Conservation (phyloP, 2,329 filamentous ascomycete species). For the Cytospora schulzeri region DNA sequence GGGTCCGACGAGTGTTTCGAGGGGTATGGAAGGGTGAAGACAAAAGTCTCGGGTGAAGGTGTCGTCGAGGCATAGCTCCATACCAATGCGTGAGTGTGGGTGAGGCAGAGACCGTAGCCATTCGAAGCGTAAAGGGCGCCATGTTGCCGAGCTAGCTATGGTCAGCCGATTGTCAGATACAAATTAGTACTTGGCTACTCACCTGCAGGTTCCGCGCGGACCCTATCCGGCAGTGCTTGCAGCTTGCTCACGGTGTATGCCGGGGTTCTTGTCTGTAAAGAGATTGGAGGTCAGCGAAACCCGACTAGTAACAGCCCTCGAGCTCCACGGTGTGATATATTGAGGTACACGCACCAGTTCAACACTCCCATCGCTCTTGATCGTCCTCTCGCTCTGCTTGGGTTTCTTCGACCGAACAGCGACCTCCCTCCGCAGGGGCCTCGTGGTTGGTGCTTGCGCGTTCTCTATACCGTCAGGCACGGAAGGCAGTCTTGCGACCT, state of each 20-base stretch:
- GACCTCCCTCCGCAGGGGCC: conserved; percentile 48
- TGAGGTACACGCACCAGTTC: conserved; percentile 56
- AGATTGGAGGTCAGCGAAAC: conserved; percentile 31
- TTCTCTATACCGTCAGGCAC: conserved; percentile 53
- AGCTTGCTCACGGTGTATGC: conserved; percentile 86
- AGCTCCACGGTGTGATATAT: not conserved
- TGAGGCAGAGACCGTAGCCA: conserved; percentile 79
- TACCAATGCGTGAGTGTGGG: conserved; percentile 78
- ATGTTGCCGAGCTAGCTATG: conserved; percentile 60
- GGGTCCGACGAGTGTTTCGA: conserved; percentile 68
- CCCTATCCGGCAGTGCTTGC: conserved; percentile 76
- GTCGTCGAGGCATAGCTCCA: conserved; percentile 82
- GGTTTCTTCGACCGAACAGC: conserved; percentile 64
- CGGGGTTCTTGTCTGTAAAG: conserved; percentile 72
- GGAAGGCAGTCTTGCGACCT: conserved; percentile 46
- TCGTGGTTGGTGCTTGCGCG: conserved; percentile 31
- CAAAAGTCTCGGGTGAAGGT: conserved; percentile 74
- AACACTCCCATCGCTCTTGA: conserved; percentile 68
- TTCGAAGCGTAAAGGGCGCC: conserved; percentile 66
- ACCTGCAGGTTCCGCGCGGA: conserved; percentile 69
- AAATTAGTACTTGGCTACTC: conserved; percentile 38
- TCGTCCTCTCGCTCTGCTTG: conserved; percentile 62
- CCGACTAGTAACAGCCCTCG: not conserved
- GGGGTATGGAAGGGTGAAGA: conserved; percentile 75
- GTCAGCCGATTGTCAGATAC: not conserved